Conservation (phyloP, 306 rosid genomes). For the Cajanus cajan region DNA sequence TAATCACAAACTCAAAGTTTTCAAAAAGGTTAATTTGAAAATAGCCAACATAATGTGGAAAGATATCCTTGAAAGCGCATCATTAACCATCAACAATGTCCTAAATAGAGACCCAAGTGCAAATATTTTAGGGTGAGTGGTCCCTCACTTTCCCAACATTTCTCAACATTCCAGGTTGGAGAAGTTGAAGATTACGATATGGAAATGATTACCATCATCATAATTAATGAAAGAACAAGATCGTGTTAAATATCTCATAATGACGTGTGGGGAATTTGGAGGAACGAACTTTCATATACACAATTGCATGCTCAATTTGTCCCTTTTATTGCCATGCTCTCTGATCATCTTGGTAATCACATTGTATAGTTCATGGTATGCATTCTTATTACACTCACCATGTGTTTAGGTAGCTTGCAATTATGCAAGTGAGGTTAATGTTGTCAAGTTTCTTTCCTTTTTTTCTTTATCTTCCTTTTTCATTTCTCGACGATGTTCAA, state of each 20-base stretch:
- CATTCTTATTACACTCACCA: slow-evolving; percentile 9
- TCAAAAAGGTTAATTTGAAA: background rate
- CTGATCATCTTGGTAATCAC: slow-evolving; percentile 12
- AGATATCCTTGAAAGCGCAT: background rate
- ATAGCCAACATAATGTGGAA: background rate
- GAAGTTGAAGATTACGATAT: slow-evolving; percentile 48
- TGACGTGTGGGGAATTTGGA: slow-evolving; percentile 31
- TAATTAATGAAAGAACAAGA: slow-evolving; percentile 22
- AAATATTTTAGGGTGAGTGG: slow-evolving; percentile 51
- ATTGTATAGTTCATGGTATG: background rate
- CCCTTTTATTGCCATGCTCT: slow-evolving; percentile 8
- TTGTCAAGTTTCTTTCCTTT: background rate
- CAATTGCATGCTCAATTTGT: slow-evolving; percentile 49
- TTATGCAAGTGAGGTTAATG: background rate
- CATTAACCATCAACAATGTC: background rate
- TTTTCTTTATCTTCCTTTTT: background rate
- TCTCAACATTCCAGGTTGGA: slow-evolving; percentile 57
- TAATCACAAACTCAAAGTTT: background rate
- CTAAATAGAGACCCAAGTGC: slow-evolving; percentile 25
- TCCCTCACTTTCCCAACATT: slow-evolving; percentile 48
- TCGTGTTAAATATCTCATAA: slow-evolving; percentile 42
- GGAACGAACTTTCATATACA: slow-evolving; percentile 49
- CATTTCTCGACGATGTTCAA: background rate
- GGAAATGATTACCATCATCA: slow-evolving; percentile 41
- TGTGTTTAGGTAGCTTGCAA: background rate